A percentile compares a stretch with the other conserved stretches of the same genome.
Evolutionary conservation across 495 filamentous ascomycete genomes (phyloP).

Genomic region (Cudoniella acicularis): DNA sequence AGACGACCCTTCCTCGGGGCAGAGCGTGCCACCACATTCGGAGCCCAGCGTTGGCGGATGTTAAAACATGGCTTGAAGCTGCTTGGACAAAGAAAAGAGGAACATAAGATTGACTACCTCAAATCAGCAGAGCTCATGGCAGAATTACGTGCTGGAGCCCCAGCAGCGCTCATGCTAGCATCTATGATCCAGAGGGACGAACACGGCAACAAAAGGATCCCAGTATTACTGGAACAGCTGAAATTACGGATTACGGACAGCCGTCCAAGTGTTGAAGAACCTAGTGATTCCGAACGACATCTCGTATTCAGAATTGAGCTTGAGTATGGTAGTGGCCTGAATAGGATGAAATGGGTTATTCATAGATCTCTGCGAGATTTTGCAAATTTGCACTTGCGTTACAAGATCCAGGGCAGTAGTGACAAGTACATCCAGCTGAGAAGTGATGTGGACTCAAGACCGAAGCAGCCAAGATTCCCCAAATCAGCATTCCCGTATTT

Average conservation of each 20-base stretch:
- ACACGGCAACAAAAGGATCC: conserved; percentile 89
- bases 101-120: conserved; percentile 80
- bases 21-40: conserved; percentile 69
- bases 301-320: conserved; percentile 85
- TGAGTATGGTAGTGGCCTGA: conserved; percentile 93
- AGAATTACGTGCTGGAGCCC: conserved; percentile 85
- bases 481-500: conserved; percentile 89
- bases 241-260: conserved; percentile 85
- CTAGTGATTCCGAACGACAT: conserved; percentile 68
- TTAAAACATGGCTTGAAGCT: conserved; percentile 82
- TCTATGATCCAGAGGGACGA: conserved; percentile 98
- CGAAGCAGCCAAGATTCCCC: conserved; percentile 83
- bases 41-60: conserved; percentile 80
- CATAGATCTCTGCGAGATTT: conserved; percentile 84
- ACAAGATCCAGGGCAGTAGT: conserved; percentile 76
- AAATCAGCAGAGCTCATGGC: conserved; percentile 97
- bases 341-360: conserved; percentile 96
- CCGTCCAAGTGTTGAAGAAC: conserved; percentile 31
- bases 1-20: conserved; percentile 49
- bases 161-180: conserved; percentile 87
- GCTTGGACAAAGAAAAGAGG: conserved; percentile 76
- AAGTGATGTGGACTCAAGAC: conserved; percentile 47
- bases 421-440: conserved; percentile 71
- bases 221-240: conserved; percentile 90
- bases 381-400: conserved; percentile 86